Evolutionary conservation across 805 yeast genomes (phyloP), one percentile per base, ranked within the genome.

Genomic region (Lipomyces oligophaga): DNA sequence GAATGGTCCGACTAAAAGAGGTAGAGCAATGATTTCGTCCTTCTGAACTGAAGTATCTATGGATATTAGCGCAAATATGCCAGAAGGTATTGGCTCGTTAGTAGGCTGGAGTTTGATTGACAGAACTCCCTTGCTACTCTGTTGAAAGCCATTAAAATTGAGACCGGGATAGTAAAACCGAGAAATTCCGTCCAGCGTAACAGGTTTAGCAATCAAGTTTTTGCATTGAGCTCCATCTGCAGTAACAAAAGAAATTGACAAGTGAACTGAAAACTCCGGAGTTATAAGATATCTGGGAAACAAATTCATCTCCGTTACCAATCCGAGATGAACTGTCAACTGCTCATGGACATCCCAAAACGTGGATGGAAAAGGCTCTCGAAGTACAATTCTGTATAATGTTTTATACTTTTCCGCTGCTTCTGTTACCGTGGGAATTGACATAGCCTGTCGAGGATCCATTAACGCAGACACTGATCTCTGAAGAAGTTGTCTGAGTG

Each of bases 251-350:
- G 28, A 6, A 3, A 31, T 27, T 8, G 42, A 13, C 18, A 45
- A 32, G 5, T 24, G 21, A 25, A 48, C 43, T 1, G 5, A 7
- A 8, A 48, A 18, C 21, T 34, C 45, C 11, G 38, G 21, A 5
- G 40, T n/a, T n/a, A 48, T 5, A 8, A 35, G 33, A 4, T 37
- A 44, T 8, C 35, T 31, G 1, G 53, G 53, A 30, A 43, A 47
- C 15, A 52, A 24, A 26, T 38, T 52, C 55, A 52, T 52, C 20
- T 52, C 55, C 31, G 47, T 52, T n/a, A 47, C 49, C 13, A 48
- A 25, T 13, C 45, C 52, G 20, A 47, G 26, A 25, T 52, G 55
- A 3, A 52, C 37, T 3, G 42, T 41, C 11, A 45, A 16, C 34
- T 11, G 11, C 18, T 11, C n/a, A n/a, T n/a, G n/a, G n/a, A n/a